phyloP scores from a whole-genome alignment of 2,329 filamentous ascomycete genomes.

The Aspergillus hiratsukae region DNA sequence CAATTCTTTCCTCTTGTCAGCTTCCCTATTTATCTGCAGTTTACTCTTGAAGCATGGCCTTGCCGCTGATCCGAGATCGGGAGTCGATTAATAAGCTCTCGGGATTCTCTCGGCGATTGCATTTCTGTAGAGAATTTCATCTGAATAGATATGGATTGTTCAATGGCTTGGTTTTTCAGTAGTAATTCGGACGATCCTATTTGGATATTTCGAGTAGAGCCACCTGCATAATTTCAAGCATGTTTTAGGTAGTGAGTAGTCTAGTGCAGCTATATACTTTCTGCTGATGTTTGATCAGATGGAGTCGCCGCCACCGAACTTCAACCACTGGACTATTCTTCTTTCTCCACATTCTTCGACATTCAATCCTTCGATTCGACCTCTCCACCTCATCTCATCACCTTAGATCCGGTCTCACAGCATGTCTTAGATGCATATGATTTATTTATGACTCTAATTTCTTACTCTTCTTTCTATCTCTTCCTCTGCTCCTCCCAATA shows the following conservation, averaged over 20 bases:
- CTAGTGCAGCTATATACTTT: neutral
- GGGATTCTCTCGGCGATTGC: neutral
- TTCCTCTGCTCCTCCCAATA: constrained; percentile 1
- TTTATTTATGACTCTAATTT: neutral
- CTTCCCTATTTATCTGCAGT: neutral
- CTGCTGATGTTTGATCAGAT: too few relatives aligned
- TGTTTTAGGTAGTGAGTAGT: neutral
- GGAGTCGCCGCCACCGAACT: neutral
- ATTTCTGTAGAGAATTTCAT: neutral
- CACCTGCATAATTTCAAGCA: neutral
- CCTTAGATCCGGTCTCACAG: neutral
- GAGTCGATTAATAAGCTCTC: neutral
- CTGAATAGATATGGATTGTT: neutral
- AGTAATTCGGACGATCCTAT: neutral
- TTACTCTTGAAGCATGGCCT: neutral
- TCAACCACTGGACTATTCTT: neutral
- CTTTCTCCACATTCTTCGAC: neutral
- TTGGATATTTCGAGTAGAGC: neutral
- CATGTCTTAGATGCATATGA: neutral
- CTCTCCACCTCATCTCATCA: neutral
- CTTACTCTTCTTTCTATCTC: constrained; percentile 2
- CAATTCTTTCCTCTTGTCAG: neutral
- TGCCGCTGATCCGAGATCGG: neutral
- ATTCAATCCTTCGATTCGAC: neutral
- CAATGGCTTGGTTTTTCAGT: neutral